Conservation (phyloP, 2,329 filamentous ascomycete genomes). For the Lachnellula subtilissima region DNA sequence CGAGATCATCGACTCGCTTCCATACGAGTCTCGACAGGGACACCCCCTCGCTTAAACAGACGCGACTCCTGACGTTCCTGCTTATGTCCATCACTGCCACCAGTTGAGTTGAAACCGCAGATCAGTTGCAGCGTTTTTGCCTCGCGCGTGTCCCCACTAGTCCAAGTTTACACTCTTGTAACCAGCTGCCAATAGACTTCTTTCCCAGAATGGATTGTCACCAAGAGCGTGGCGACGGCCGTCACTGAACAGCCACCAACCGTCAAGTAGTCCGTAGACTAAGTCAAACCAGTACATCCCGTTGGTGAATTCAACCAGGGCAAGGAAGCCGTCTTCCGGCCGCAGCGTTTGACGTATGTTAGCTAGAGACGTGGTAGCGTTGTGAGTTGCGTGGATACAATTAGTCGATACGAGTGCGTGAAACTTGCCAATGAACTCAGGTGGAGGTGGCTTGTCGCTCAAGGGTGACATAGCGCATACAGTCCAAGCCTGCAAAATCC, state of each 20-base stretch:
- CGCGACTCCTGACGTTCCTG: background rate
- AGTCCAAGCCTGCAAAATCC: background rate
- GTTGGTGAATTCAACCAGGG: slow-evolving; percentile 17
- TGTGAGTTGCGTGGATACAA: slow-evolving; percentile 17
- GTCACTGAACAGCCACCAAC: slow-evolving; percentile 11
- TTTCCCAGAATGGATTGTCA: slow-evolving; percentile 7
- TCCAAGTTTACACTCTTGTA: slow-evolving; percentile 3
- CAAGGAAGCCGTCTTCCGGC: slow-evolving; percentile 8
- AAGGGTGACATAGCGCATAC: slow-evolving; percentile 11
- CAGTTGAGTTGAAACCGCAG: background rate
- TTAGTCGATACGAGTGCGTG: slow-evolving; percentile 17
- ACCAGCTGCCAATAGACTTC: slow-evolving; percentile 7
- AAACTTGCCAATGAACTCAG: slow-evolving; percentile 6
- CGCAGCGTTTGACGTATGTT: slow-evolving; percentile 9
- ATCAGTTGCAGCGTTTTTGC: background rate
- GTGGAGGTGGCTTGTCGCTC: slow-evolving; percentile 9
- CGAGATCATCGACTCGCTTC: slow-evolving; percentile 14
- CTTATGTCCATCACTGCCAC: background rate
- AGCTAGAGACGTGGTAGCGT: slow-evolving; percentile 1
- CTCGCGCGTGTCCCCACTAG: background rate
- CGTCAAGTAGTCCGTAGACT: slow-evolving; percentile 15
- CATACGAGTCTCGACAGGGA: slow-evolving; percentile 38
- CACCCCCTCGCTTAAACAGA: slow-evolving; percentile 33
- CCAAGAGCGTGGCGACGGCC: slow-evolving; percentile 15
- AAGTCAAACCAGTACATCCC: slow-evolving; percentile 21